These are phyloP conservation scores for Fusarium sp. DNA, from an alignment of 2,329 filamentous ascomycete genomes.

Conservation along the genomic window DNA sequence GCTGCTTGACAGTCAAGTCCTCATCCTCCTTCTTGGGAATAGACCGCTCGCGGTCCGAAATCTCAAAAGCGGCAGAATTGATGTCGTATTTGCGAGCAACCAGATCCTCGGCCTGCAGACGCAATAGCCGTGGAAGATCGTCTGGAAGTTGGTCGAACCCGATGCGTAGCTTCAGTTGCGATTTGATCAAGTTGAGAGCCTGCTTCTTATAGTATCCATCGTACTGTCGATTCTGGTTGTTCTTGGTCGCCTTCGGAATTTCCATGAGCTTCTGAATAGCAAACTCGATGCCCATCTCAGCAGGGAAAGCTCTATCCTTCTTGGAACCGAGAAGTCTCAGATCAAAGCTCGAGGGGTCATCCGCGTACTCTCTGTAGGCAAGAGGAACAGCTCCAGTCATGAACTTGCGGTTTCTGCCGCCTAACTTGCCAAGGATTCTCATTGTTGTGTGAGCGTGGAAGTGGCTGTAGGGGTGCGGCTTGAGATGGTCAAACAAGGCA, in stretches of 20 bases:
- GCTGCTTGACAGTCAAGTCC: conserved; percentile 83
- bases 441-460: conserved; percentile 98
- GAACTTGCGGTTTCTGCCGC: conserved; percentile 94
- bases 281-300: conserved; percentile 86
- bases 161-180: conserved; percentile 90
- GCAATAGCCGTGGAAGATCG: conserved; percentile 84
- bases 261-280: conserved; percentile 92
- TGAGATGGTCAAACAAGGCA: conserved; percentile 93
- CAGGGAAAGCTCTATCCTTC: conserved; percentile 87
- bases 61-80: conserved; percentile 77
- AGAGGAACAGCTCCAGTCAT: conserved; percentile 90
- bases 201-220: conserved; percentile 94
- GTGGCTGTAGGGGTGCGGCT: conserved; percentile 93
- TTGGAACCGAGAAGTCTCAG: conserved; percentile 90
- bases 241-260: conserved; percentile 71
- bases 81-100: conserved; percentile 77
- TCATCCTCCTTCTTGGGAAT: conserved; percentile 88
- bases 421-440: conserved; percentile 95
- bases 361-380: conserved; percentile 84
- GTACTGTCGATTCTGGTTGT: conserved; percentile 66
- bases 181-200: conserved; percentile 86
- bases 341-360: conserved; percentile 89
- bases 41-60: conserved; percentile 83
- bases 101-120: conserved; percentile 90
- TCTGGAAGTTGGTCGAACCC: conserved; percentile 90